These are phyloP conservation scores for Penicillium goetzii DNA, from an alignment of 495 filamentous ascomycete genomes.

Conservation along the genomic window DNA sequence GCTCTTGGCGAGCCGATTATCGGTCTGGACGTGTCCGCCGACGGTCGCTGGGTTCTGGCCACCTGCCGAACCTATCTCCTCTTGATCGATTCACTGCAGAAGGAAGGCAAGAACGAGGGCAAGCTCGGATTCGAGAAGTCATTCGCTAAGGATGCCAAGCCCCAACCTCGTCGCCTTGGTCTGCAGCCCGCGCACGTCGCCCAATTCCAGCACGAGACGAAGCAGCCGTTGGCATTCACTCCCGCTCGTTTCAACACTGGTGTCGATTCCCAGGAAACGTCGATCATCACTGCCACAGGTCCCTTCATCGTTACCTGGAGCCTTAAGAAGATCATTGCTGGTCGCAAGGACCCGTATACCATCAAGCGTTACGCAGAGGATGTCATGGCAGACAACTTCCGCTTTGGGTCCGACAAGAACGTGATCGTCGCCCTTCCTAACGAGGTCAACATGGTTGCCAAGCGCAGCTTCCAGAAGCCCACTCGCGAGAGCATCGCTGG, in stretches of 20 bases:
- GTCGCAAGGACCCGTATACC: constrained; percentile 82
- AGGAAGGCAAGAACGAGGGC: constrained; percentile 92
- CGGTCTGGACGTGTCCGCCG: constrained; percentile 89
- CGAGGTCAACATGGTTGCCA: constrained; percentile 95
- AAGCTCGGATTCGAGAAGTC: constrained; percentile 96
- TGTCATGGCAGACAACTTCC: constrained; percentile 99
- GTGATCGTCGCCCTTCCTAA: constrained; percentile 96
- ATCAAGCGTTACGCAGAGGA: constrained; percentile 96
- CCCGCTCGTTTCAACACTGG: constrained; percentile 93
- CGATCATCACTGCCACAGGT: constrained; percentile 95
- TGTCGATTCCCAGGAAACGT: constrained; percentile 75
- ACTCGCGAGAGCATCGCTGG: constrained; percentile 89
- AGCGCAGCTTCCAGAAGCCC: constrained; percentile 79
- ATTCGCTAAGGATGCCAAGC: constrained; percentile 90
- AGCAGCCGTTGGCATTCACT: constrained; percentile 82
- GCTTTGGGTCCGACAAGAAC: constrained; percentile 94
- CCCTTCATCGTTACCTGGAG: constrained; percentile 98
- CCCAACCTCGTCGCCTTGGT: constrained; percentile 87
- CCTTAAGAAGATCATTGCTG: constrained; percentile 80
- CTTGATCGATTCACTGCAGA: constrained; percentile 87
- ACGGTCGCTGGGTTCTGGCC: constrained; percentile 92
- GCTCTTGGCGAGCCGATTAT: constrained; percentile 95
- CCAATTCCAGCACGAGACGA: constrained; percentile 95
- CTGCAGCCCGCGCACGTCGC: constrained; percentile 88
- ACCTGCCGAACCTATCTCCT: constrained; percentile 95